Conservation (phyloP, 2,329 filamentous ascomycete species). For the Hansfordia pulvinata region DNA sequence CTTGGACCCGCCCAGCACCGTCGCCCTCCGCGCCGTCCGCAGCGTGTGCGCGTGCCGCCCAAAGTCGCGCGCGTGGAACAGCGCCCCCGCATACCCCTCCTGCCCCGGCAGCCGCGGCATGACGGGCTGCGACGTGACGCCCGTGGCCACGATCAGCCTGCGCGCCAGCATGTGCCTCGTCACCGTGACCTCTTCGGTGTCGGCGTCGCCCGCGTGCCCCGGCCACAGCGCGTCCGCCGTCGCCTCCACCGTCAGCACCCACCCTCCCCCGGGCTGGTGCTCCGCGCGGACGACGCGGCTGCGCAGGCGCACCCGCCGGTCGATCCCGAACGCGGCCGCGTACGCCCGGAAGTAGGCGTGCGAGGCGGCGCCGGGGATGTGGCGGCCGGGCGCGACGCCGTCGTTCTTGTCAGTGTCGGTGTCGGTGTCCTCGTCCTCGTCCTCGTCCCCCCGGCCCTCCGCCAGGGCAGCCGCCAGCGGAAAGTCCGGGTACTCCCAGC, state of each 20-base stretch:
- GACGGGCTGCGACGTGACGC: conserved; percentile 42
- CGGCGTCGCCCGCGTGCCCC: conserved; percentile 1
- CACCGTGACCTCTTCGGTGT: background rate
- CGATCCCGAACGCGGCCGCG: conserved; percentile 36
- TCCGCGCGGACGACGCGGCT: conserved; percentile 35
- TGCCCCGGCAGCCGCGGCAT: conserved; percentile 36
- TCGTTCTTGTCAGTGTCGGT: conserved; percentile 52
- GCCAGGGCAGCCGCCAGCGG: conserved; percentile 11
- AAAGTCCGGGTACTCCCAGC: conserved; percentile 24
- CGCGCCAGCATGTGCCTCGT: conserved; percentile 18
- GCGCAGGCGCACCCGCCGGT: conserved; percentile 30
- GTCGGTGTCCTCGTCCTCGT: conserved; percentile 61
- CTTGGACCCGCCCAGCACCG: conserved; percentile 47
- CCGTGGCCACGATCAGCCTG: conserved; percentile 48
- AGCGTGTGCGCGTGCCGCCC: conserved; percentile 16
- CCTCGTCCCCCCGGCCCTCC: no score
- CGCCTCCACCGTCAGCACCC: conserved; percentile 11
- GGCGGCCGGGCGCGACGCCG: conserved; percentile 31
- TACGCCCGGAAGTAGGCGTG: conserved; percentile 44
- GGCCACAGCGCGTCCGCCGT: conserved; percentile 1
- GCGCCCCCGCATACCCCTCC: conserved; percentile 31
- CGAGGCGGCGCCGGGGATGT: conserved; percentile 43
- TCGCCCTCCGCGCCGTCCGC: conserved; percentile 21
- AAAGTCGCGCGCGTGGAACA: conserved; percentile 47
- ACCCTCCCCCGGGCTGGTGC: conserved; percentile 19